Conservation (phyloP, 768 basidiomycete species). For the Termitomyces sp. region DNA sequence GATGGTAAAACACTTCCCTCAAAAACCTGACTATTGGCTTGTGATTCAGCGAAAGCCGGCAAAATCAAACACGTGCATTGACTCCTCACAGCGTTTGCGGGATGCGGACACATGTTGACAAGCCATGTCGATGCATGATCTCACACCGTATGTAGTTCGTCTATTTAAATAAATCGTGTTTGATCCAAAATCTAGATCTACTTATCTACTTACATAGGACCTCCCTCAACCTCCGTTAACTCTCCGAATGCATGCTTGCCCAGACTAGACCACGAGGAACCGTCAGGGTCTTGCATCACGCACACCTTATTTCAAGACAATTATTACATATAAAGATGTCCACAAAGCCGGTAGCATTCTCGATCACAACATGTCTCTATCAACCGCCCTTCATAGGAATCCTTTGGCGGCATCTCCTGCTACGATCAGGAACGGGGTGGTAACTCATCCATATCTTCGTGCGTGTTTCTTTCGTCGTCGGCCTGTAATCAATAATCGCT, state of each 20-base stretch:
- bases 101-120: neutral
- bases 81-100: neutral
- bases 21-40: too few species aligned
- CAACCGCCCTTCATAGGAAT: slow-evolving; percentile 13
- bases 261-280: slow-evolving; percentile 17
- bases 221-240: slow-evolving; percentile 39
- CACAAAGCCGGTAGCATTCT: slow-evolving; percentile 8
- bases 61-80: too few species aligned
- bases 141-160: slow-evolving; percentile 10
- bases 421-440: slow-evolving; percentile 22
- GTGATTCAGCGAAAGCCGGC: too few species aligned
- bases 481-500: neutral
- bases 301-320: slow-evolving; percentile 18
- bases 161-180: slow-evolving; percentile 11
- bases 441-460: slow-evolving; percentile 49
- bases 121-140: neutral
- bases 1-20: too few species aligned
- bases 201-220: slow-evolving; percentile 8
- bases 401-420: slow-evolving; percentile 18
- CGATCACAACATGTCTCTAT: slow-evolving; percentile 16
- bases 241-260: slow-evolving; percentile 24
- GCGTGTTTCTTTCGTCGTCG: slow-evolving; percentile 11
- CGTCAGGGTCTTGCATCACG: slow-evolving; percentile 22
- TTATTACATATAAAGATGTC: slow-evolving; percentile 17
- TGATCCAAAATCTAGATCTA: slow-evolving; percentile 13